A percentile compares a stretch with the other conserved stretches of the same genome.
Conservation (phyloP, 1,284 basidiomycete genomes). For the Marasmius sp. region DNA sequence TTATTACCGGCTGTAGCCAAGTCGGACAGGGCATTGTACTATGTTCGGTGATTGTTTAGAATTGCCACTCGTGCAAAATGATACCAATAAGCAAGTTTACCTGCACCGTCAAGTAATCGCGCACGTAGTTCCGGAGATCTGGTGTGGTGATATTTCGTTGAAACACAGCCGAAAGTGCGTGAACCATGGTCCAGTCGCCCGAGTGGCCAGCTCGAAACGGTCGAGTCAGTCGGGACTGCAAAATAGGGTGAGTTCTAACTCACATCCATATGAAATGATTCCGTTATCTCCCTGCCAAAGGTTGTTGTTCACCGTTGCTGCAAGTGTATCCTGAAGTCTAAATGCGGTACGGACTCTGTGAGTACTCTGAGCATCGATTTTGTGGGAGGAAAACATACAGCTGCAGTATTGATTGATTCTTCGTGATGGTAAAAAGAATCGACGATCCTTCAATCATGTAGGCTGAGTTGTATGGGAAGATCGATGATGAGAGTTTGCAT, state of each 20-base stretch:
- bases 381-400: not conserved
- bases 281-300: not conserved
- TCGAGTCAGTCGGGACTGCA: not conserved
- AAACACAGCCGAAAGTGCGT: too few species aligned
- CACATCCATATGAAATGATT: not conserved
- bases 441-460: too few species aligned
- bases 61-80: not conserved
- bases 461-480: too few species aligned
- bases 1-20: not conserved
- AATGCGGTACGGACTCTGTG: not conserved
- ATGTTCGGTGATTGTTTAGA: too few species aligned
- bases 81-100: not conserved
- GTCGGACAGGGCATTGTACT: not conserved
- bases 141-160: too few species aligned
- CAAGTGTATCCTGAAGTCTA: not conserved
- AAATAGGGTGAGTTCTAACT: not conserved
- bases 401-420: not conserved
- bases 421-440: too few species aligned
- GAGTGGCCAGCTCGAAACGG: not conserved
- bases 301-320: not conserved
- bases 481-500: not conserved
- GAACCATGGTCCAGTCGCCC: too few species aligned
- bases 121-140: too few species aligned
- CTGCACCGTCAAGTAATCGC: not conserved
- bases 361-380: not conserved